Conservation (phyloP, 805 yeast species). For the Hanseniaspora nectarophila region DNA sequence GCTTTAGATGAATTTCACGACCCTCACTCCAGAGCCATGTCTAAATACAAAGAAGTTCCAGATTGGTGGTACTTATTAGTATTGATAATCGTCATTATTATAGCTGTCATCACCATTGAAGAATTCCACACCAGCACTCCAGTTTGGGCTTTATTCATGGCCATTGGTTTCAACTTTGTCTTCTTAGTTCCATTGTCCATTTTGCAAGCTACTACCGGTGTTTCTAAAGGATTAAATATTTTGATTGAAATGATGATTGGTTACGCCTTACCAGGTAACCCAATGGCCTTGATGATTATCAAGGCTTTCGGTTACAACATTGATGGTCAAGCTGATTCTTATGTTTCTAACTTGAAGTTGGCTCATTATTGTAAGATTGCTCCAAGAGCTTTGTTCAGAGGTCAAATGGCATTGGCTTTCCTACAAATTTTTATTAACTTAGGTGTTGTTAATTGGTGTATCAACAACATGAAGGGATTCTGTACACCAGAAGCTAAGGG, state of each 20-base stretch:
- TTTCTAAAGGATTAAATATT: constrained; percentile 45
- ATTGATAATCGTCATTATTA: constrained; percentile 34
- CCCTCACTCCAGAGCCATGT: constrained; percentile 48
- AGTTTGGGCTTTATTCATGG: constrained; percentile 49
- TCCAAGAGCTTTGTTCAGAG: constrained; percentile 42
- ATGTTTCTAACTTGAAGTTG: constrained; percentile 41
- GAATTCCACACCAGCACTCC: constrained; percentile 45
- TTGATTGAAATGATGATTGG: constrained; percentile 51
- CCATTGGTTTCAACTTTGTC: constrained; percentile 38
- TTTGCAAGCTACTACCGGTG: constrained; percentile 48
- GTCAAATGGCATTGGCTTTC: constrained; percentile 33
- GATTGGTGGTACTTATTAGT: constrained; percentile 42
- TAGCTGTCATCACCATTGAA: constrained; percentile 29
- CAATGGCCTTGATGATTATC: constrained; percentile 45
- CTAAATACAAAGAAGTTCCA: constrained; percentile 51
- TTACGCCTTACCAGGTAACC: constrained; percentile 43
- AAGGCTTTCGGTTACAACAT: constrained; percentile 45
- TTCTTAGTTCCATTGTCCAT: constrained; percentile 49
- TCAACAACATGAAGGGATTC: constrained; percentile 29
- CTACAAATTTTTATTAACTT: constrained; percentile 31
- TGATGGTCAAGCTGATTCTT: constrained; percentile 43
- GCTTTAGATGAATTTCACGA: constrained; percentile 31
- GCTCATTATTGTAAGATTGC: constrained; percentile 50
- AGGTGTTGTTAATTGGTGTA: constrained; percentile 34
- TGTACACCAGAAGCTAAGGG: constrained; percentile 33